Base-by-base conservation (phyloP, 208 protist species). In the Plasmodiophora brassicae region DNA sequence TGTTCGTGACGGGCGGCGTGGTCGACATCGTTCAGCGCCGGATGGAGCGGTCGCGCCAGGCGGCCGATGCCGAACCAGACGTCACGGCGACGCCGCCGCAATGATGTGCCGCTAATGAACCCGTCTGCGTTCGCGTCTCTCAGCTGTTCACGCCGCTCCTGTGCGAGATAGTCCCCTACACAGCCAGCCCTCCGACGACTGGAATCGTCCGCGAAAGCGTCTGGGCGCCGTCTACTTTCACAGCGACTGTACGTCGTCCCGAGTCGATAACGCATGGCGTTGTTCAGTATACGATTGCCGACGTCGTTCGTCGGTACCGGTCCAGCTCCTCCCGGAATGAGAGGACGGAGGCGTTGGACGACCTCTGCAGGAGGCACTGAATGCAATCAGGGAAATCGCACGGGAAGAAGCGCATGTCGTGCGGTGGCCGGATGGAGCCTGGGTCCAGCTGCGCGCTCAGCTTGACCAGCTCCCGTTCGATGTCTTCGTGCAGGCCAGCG, bases 21-120 rank as follows among this genome's bases (percentile, higher is more conserved):
- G 65, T 5, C 20, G 65, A 78, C n/a, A 78, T 78, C n/a, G n/a
- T 78, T 36, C 65, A 78, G 65, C 65, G 65, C 5, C 65, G 65
- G 41, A 36, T 36, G 32, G 14, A 32, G 41, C 65, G 65, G n/a
- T n/a, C n/a, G 5, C 32, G 65, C 65, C 32, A 32, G n/a, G 41
- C 32, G 5, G 41, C 10, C n/a, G 32, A 5, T 38, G 14, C 65
- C 41, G n/a, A 32, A 28, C 25, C 50, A 57, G 50, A 28, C 25
- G 25, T 25, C 50, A 57, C 50, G 50, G 14, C 50, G 14, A 25
- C 20, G 14, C 25, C 50, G 14, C 20, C 14, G 25, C 25, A 25
- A 57, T 57, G n/a, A n/a, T n/a, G n/a, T n/a, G n/a, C n/a, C n/a
- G n/a, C n/a, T n/a, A n/a, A n/a, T n/a, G n/a, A n/a, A n/a, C n/a